Evolutionary conservation across 2,329 filamentous ascomycete genomes (phyloP), one percentile per base, ranked within the genome.

Genomic region (Alternaria arborescens): DNA sequence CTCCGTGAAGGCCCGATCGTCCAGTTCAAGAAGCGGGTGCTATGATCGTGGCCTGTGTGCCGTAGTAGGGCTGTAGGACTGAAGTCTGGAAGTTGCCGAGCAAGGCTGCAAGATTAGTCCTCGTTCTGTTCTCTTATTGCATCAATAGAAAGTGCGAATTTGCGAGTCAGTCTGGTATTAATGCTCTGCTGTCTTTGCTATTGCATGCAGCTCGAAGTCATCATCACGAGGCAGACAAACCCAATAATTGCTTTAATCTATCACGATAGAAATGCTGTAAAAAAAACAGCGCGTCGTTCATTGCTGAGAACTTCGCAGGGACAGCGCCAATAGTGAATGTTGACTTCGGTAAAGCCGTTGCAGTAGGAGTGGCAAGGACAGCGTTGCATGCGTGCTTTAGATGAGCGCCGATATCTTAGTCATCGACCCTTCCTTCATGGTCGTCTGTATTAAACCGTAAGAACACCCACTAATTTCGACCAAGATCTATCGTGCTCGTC

Each of bases 21-120:
- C 28, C 36, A 41, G 16, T 52, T 41, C 36, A 52, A 52, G 50
- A 52, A 52, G 50, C 28, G 50, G 24, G 34, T 52, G 48, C 40
- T 42, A 22, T 42, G 18, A 42, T 22, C 10, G 18, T 42, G 18
- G 3, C 40, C 22, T 18, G 4, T 40, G 16, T 18, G 38, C n/a
- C 18, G 10, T 22, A 14, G 43, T 46, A 26, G 4, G 43, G 24
- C 20, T 34, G 8, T 22, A 18, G 22, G 44, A 36, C 34, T 4
- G 48, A 10, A n/a, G 22, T n/a, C 8, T 28, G 20, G 20, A 52
- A 12, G 16, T 26, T n/a, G 48, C 22, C 5, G 20, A 22, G 46
- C 18, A 7, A 10, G 14, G 18, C 32, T 16, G 18, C 16, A 16
- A 36, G 8, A 5, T 36, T 4, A 16, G 34, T 10, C 22, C 8